Evolutionary conservation across 2,329 filamentous ascomycete species (phyloP), one percentile per base, ranked within the genome.

Genomic region (Scedosporium aurantiacum): DNA sequence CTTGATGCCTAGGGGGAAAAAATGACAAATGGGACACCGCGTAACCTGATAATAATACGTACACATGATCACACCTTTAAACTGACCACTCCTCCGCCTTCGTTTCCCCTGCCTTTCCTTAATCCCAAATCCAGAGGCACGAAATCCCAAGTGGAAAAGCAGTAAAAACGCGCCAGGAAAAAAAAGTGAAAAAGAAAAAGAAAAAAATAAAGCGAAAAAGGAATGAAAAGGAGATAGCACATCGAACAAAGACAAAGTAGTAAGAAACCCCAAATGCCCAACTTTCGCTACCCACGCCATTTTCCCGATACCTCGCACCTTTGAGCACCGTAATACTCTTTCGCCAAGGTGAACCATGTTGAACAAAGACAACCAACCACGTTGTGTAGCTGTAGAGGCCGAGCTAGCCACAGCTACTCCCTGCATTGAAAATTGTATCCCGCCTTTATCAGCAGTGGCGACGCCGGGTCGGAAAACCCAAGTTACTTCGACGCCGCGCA

Each of bases 241-340:
- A 65, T 65, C 21, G 21, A 45, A 37, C 18, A 61, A 6, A 47
- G 23, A 56, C 43, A 47, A 54, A n/a, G n/a, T 8, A 28, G 40
- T 50, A 60, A 64, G 66, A 63, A 63, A 55, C 65, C 61, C 50
- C 18, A 60, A 32, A 60, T 50, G 32, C 27, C 10, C 18, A 52
- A 41, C 47, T 50, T 50, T 50, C 47, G 58, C 58, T 60, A 45
- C 58, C 27, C 41, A 52, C 58, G 47, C 58, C 58, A 27, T 50
- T 60, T 54, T 54, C 50, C 21, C 23, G 12, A 54, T 23, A 54
- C 50, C 50, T 54, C 23, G 21, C 3, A 27, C 21, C 23, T 14
- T 21, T 27, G 50, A 27, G 50, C 23, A 54, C 8, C 16, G 18
- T 12, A 54, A 23, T 21, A 14, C 23, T 23, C 50, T 27, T 25